phyloP scores from a whole-genome alignment of 352 stramenopile genomes.

The Pythium inflatum region DNA sequence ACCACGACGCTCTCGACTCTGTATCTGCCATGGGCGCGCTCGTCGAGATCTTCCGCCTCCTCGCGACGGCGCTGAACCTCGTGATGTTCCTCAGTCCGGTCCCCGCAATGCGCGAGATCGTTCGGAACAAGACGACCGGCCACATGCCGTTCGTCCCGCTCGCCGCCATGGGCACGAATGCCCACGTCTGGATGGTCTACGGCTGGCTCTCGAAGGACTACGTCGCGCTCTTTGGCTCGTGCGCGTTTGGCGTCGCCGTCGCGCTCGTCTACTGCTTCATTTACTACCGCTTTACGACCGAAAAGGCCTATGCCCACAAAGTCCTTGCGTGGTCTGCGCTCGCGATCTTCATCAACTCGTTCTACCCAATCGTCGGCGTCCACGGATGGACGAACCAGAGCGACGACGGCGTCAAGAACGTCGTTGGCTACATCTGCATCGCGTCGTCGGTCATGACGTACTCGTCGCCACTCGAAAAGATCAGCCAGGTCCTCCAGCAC shows the following conservation, averaged over 20 bases:
- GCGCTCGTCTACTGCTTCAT: conserved; percentile 10
- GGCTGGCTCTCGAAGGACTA: conserved; percentile 19
- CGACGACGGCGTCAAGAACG: conserved; percentile 44
- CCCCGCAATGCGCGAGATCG: conserved; percentile 11
- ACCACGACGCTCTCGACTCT: neutral
- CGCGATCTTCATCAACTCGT: neutral
- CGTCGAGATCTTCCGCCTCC: conserved; percentile 15
- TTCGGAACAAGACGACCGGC: conserved; percentile 18
- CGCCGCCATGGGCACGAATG: conserved; percentile 50
- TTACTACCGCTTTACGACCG: conserved; percentile 22
- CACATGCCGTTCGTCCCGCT: conserved; percentile 47
- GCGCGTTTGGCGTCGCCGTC: conserved; percentile 8
- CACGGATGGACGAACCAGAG: conserved; percentile 20
- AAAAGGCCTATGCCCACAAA: conserved; percentile 12
- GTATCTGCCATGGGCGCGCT: neutral
- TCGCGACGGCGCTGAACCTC: conserved; percentile 13
- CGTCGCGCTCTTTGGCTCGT: conserved; percentile 12
- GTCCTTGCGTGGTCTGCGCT: neutral
- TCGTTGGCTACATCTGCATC: conserved; percentile 48
- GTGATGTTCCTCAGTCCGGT: conserved; percentile 16
- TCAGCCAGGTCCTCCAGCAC: conserved; percentile 50
- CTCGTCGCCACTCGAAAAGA: conserved; percentile 60
- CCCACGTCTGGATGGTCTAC: conserved; percentile 41
- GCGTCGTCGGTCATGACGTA: conserved; percentile 41
- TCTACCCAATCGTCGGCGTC: conserved; percentile 12